These are phyloP conservation scores for Coemansia sp. DNA, from an alignment of 192 early-diverging fungal species.

Conservation along the genomic window DNA sequence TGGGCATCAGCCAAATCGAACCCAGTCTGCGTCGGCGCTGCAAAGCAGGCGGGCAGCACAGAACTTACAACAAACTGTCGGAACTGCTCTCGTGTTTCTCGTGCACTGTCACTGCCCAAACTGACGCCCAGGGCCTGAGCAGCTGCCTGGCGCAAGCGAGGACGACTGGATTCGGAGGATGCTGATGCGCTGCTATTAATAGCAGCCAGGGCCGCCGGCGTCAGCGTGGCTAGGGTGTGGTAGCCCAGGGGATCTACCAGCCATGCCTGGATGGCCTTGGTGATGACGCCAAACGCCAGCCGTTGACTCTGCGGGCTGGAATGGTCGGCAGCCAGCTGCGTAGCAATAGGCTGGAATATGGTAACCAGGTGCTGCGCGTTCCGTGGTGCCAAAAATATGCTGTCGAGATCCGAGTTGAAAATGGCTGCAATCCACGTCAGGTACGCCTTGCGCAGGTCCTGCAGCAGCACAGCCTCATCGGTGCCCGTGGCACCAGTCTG, in stretches of 20 bases:
- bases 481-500: constrained; percentile 66
- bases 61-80: constrained; percentile 74
- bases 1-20: constrained; percentile 80
- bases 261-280: constrained; percentile 50
- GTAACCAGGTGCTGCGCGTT: constrained; percentile 48
- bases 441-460: constrained; percentile 81
- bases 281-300: constrained; percentile 39
- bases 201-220: constrained; percentile 32
- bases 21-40: constrained; percentile 69
- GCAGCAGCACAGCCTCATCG: constrained; percentile 76
- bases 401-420: constrained; percentile 79
- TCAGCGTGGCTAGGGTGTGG: constrained; percentile 50
- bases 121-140: constrained; percentile 27
- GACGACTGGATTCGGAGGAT: constrained; percentile 4
- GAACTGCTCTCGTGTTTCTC: constrained; percentile 54
- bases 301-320: constrained; percentile 40
- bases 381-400: constrained; percentile 71
- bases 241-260: constrained; percentile 46
- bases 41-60: constrained; percentile 74
- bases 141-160: constrained; percentile 28
- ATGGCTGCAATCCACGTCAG: constrained; percentile 74
- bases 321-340: constrained; percentile 29
- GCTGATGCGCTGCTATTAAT: constrained; percentile 19
- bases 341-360: constrained; percentile 38
- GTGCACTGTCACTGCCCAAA: constrained; percentile 18